Evolutionary conservation across 2,329 filamentous ascomycete species (phyloP).

Genomic region (Septoria linicola): DNA sequence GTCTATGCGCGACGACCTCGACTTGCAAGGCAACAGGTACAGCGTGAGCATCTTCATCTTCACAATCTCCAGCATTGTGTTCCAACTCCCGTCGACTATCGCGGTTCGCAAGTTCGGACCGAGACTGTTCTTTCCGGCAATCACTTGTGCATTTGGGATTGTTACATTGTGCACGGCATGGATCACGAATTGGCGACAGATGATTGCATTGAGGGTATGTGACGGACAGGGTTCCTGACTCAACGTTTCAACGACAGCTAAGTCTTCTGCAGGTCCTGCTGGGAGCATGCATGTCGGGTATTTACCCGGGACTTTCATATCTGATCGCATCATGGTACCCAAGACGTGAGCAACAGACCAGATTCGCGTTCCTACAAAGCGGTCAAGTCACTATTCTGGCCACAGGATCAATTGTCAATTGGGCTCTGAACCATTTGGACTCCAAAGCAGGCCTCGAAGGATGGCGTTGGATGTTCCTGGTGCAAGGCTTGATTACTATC

Average conservation of each 20-base stretch:
- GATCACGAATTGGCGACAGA: conserved; percentile 65
- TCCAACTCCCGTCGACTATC: conserved; percentile 67
- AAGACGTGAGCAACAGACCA: conserved; percentile 63
- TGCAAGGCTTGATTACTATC: conserved; percentile 61
- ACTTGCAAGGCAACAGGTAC: conserved; percentile 64
- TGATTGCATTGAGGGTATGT: conserved; percentile 63
- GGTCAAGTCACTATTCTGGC: conserved; percentile 65
- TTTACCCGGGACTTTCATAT: conserved; percentile 55
- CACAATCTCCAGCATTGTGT: conserved; percentile 65
- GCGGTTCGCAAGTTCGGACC: conserved; percentile 65
- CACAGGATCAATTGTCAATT: conserved; percentile 67
- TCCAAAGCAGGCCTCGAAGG: conserved; percentile 57
- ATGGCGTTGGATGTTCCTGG: conserved; percentile 69
- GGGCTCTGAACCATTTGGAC: conserved; percentile 63
- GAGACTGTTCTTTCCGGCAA: conserved; percentile 60
- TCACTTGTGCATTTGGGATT: conserved; percentile 61
- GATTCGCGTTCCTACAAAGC: conserved; percentile 64
- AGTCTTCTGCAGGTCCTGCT: conserved; percentile 52
- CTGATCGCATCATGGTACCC: conserved; percentile 61
- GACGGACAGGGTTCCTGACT: too few species aligned
- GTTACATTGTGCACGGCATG: conserved; percentile 69
- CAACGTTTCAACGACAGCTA: too few species aligned
- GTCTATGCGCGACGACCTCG: conserved; percentile 63
- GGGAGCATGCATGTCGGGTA: conserved; percentile 60
- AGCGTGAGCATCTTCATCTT: conserved; percentile 72